These are phyloP conservation scores for Quercus glauca DNA, from an alignment of 306 rosid genomes.

Conservation along the genomic window DNA sequence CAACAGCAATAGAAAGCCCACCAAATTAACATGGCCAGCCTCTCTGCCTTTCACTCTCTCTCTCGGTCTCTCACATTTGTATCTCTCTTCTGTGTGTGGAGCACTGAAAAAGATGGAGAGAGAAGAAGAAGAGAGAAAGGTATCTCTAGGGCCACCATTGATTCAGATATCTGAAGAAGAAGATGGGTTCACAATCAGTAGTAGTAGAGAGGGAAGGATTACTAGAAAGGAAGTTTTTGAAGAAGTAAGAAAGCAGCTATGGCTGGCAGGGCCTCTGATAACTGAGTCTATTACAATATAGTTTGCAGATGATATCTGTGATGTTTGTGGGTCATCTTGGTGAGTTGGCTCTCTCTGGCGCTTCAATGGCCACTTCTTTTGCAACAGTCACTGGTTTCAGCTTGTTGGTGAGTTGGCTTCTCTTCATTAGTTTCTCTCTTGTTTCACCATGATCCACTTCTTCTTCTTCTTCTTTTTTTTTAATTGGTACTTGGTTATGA, in stretches of 20 bases:
- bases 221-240: conserved; percentile 25
- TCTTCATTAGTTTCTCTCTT: background rate
- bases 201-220: background rate
- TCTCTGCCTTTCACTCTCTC: background rate
- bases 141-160: conserved; percentile 36
- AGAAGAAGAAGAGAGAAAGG: conserved; percentile 27
- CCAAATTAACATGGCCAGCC: too few species aligned
- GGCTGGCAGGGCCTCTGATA: conserved; percentile 75
- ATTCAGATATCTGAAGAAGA: conserved; percentile 27
- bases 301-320: conserved; percentile 57
- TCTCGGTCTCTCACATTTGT: too few species aligned
- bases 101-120: conserved; percentile 31
- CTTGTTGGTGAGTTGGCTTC: conserved; percentile 49
- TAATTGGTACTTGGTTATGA: too few species aligned
- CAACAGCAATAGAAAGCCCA: too few species aligned
- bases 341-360: conserved; percentile 51
- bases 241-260: conserved; percentile 69
- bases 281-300: conserved; percentile 38
- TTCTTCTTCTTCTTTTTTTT: too few species aligned
- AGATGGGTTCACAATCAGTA: background rate
- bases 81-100: background rate
- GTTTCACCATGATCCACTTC: background rate
- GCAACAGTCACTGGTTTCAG: conserved; percentile 70
- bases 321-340: conserved; percentile 86
- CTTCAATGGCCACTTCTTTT: conserved; percentile 76